Percentiles rank a stretch among this genome's conserved stretches.
Conservation (phyloP, 768 basidiomycete species). For the Boletus rubropictus region DNA sequence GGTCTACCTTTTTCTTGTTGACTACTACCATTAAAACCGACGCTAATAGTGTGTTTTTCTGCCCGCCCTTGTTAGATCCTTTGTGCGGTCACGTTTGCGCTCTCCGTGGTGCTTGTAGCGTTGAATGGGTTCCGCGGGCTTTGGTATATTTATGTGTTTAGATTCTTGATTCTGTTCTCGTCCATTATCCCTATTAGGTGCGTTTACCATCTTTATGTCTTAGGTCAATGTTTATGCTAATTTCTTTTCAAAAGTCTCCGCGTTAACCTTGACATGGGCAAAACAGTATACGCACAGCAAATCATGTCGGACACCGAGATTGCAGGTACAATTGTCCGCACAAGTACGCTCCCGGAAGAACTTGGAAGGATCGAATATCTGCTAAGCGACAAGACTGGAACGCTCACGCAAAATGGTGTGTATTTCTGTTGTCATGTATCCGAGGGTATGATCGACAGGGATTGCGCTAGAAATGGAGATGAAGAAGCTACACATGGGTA, state of each 20-base stretch:
- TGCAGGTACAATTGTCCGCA: conserved; percentile 91
- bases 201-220: conserved; percentile 20
- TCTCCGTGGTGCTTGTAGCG: conserved; percentile 89
- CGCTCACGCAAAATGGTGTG: conserved; percentile 92
- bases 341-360: conserved; percentile 96
- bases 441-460: not conserved
- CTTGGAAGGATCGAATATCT: conserved; percentile 93
- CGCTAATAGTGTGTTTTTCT: not conserved
- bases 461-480: conserved; percentile 87
- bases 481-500: conserved; percentile 98
- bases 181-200: conserved; percentile 99
- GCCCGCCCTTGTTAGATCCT: conserved; percentile 56
- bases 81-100: conserved; percentile 87
- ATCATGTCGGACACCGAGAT: conserved; percentile 94
- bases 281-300: conserved; percentile 93
- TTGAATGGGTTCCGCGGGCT: conserved; percentile 92
- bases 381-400: conserved; percentile 96
- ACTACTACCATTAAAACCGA: not conserved
- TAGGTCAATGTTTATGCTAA: not conserved
- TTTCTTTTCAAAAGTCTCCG: conserved; percentile 56
- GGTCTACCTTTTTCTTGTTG: not conserved
- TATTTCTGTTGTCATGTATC: not conserved
- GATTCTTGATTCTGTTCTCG: conserved; percentile 96
- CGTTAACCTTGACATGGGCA: conserved; percentile 99
- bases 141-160: conserved; percentile 95